Conservation (phyloP, 139 green algal genomes). For the Coelastrella sp. region DNA sequence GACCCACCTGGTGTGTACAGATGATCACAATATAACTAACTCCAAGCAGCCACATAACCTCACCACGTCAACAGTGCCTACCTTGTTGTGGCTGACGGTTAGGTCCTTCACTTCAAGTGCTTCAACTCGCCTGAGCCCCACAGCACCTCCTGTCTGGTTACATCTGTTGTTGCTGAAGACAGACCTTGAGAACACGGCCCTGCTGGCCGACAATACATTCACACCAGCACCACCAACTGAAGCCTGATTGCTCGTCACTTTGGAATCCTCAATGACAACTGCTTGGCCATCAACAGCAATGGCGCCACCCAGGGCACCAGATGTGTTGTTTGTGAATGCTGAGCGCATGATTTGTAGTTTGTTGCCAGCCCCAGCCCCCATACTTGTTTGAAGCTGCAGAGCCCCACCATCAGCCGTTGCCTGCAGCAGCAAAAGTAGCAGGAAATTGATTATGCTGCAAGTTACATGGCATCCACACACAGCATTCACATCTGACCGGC, state of each 20-base stretch:
- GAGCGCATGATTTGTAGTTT: not conserved
- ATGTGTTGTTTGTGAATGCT: constrained; percentile 20
- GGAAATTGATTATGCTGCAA: not conserved
- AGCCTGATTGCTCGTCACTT: not conserved
- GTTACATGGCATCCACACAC: not conserved
- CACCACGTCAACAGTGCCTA: too few relatives aligned
- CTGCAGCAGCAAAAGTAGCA: constrained; percentile 17
- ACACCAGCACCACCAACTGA: not conserved
- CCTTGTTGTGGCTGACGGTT: too few relatives aligned
- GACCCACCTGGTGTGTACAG: not conserved
- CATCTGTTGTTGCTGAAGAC: not conserved
- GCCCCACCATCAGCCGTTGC: not conserved
- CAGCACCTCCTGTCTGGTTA: not conserved
- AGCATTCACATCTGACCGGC: not conserved
- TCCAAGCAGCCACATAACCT: not conserved
- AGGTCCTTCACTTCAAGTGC: too few relatives aligned
- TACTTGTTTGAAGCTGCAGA: not conserved
- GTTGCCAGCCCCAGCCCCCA: not conserved
- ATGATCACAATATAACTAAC: not conserved
- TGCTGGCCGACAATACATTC: not conserved
- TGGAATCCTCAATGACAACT: not conserved
- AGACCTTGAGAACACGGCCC: not conserved
- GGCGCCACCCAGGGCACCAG: not conserved
- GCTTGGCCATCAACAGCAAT: not conserved
- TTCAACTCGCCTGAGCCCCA: not conserved